Conservation (phyloP, 2,329 filamentous ascomycete species). For the Arthrobotrys conoides region DNA sequence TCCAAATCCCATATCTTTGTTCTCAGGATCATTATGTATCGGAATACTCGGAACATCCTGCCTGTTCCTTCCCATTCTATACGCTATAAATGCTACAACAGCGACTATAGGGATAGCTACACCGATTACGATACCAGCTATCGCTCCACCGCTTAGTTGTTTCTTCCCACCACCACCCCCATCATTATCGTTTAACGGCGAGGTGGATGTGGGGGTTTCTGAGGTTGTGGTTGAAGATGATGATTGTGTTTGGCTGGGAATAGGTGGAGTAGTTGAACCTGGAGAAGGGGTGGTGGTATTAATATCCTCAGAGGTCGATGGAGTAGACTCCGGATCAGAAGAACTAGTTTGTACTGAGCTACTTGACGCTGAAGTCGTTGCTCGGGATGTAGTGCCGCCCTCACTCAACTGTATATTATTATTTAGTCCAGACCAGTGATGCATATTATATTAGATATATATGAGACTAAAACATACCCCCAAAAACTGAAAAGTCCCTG, state of each 20-base stretch:
- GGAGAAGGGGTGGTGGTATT: constrained; percentile 32
- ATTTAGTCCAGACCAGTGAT: too few species aligned
- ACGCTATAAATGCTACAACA: constrained; percentile 37
- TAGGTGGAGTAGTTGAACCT: constrained; percentile 23
- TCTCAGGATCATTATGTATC: constrained; percentile 49
- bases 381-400: not conserved
- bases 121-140: constrained; percentile 50
- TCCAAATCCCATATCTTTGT: constrained; percentile 16
- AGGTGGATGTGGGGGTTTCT: constrained; percentile 8
- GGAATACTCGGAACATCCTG: constrained; percentile 43
- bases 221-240: not conserved
- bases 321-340: not conserved
- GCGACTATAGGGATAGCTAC: constrained; percentile 45
- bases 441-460: too few species aligned
- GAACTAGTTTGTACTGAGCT: not conserved
- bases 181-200: not conserved
- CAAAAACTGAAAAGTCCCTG: constrained; percentile 38
- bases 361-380: not conserved
- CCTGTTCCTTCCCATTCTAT: constrained; percentile 32
- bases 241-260: constrained; percentile 20
- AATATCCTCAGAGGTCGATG: not conserved
- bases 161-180: not conserved
- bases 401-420: not conserved
- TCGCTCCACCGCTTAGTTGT: constrained; percentile 40
- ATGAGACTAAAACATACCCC: too few species aligned